Percentiles rank a stretch among this genome's conserved stretches.
Conservation (phyloP, 2,329 filamentous ascomycete species). For the Aspergillus thermomutatus region DNA sequence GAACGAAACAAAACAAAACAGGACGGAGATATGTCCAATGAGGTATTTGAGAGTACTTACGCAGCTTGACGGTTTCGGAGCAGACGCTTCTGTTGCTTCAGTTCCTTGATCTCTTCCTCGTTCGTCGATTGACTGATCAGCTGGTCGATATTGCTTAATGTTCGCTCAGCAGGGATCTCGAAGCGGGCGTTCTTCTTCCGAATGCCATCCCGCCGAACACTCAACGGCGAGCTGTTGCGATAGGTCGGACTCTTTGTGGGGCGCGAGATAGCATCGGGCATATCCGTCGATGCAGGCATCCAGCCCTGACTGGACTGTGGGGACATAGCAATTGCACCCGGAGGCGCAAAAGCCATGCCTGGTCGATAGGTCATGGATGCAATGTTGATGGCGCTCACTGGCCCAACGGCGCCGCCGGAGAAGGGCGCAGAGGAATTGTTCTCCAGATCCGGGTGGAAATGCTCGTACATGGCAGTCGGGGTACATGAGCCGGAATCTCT, state of each 20-base stretch:
- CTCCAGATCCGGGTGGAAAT: slow-evolving; percentile 54
- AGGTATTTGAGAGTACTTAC: slow-evolving; percentile 55
- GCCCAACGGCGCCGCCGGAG: slow-evolving; percentile 41
- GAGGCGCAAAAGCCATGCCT: slow-evolving; percentile 48
- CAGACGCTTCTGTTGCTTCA: slow-evolving; percentile 96
- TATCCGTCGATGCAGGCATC: slow-evolving; percentile 47
- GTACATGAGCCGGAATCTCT: slow-evolving; percentile 69
- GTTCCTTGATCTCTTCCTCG: slow-evolving; percentile 91
- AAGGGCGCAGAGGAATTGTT: slow-evolving; percentile 42
- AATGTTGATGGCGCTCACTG: slow-evolving; percentile 38
- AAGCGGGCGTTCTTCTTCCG: slow-evolving; percentile 99
- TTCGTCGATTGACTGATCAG: slow-evolving; percentile 77
- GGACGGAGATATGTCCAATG: background rate
- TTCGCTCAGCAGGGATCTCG: slow-evolving; percentile 91
- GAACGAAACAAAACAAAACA: slow-evolving; percentile 16
- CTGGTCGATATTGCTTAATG: slow-evolving; percentile 89
- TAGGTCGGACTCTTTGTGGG: slow-evolving; percentile 62
- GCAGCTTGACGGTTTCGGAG: slow-evolving; percentile 94
- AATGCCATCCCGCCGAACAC: slow-evolving; percentile 77
- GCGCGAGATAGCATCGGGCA: slow-evolving; percentile 50
- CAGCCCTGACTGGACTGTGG: slow-evolving; percentile 61
- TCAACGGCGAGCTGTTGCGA: slow-evolving; percentile 70
- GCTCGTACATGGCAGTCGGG: slow-evolving; percentile 68
- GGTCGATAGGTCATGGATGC: slow-evolving; percentile 43
- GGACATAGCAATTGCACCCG: slow-evolving; percentile 54